Base-by-base conservation (phyloP, 805 yeast genomes). In the Brettanomyces sp. region DNA sequence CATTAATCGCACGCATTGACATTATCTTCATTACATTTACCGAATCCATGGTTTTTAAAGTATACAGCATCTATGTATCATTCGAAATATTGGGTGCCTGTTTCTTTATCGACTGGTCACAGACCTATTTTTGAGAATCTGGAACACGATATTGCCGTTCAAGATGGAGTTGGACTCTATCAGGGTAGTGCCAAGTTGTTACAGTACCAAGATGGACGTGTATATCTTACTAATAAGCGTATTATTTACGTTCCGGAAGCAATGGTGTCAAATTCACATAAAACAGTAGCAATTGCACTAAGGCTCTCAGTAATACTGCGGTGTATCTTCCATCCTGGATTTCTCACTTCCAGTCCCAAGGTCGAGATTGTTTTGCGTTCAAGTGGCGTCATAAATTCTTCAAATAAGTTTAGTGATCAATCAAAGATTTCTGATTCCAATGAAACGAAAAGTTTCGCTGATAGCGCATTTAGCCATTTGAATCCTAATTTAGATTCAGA, bases 261-360 rank as follows among this genome's bases (percentile, higher is more conserved):
- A 4, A 28, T 25, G 3, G 18, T 21, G 23, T 13, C 13, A 24
- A 12, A 12, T 9, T 32, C 13, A 5, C 22, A 32, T 22, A 32
- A 38, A 22, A n/a, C 14, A 3, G 21, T 32, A 9, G 40, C 47
- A 25, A 33, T 57, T 4, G 45, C 43, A 3, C 25, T 64, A 13
- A 42, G 51, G 8, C 44, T 64, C 2, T 37, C 46, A 0, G 42
- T 50, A 3, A 58, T 65, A 3, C 52, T 58, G 5, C 36, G 42
- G 1, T 37, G 56, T 1, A 57, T 56, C 12, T 51, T 48, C 42
- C 72, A 57, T 21, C 69, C 68, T 11, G 77, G 87, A 14, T 86
- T 90, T 56, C 60, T 91, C 42, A 77, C 81, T 50, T 76, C 89
- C 4, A 84, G 93, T 11, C 88, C 97, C 0, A 86, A 89, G 55